Conservation (phyloP, 495 filamentous ascomycete species). For the Hypoxylon rickii region DNA sequence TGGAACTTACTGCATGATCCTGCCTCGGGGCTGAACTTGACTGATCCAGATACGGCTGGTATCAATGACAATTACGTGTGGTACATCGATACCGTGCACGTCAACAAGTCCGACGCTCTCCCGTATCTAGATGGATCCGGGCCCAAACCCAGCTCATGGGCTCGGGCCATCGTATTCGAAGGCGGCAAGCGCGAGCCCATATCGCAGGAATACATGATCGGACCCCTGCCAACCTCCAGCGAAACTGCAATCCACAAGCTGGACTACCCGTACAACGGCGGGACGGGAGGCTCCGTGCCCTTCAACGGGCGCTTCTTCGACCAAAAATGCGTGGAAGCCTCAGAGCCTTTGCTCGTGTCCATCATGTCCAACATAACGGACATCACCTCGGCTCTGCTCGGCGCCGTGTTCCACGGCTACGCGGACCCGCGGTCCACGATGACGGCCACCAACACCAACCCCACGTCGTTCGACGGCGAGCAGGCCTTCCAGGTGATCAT, state of each 20-base stretch:
- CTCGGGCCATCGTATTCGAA: constrained; percentile 52
- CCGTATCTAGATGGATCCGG: constrained; percentile 51
- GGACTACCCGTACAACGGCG: constrained; percentile 52
- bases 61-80: constrained; percentile 44
- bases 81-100: constrained; percentile 53
- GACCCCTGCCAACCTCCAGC: constrained; percentile 51
- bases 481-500: constrained; percentile 37
- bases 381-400: constrained; percentile 42
- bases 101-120: constrained; percentile 58
- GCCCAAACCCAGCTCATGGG: constrained; percentile 49
- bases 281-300: constrained; percentile 38
- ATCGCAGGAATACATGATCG: constrained; percentile 53
- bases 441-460: constrained; percentile 30
- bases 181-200: constrained; percentile 50
- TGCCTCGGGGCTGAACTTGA: constrained; percentile 38
- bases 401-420: constrained; percentile 40
- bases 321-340: constrained; percentile 29
- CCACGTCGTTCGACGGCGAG: constrained; percentile 41
- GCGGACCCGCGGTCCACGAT: constrained; percentile 38
- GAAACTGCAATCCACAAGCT: constrained; percentile 46
- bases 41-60: constrained; percentile 25
- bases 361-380: constrained; percentile 43
- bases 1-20: constrained; percentile 40
- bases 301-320: constrained; percentile 45
- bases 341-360: constrained; percentile 36